phyloP scores from a whole-genome alignment of 2,329 filamentous ascomycete species.

The Podosphaera fusca region DNA sequence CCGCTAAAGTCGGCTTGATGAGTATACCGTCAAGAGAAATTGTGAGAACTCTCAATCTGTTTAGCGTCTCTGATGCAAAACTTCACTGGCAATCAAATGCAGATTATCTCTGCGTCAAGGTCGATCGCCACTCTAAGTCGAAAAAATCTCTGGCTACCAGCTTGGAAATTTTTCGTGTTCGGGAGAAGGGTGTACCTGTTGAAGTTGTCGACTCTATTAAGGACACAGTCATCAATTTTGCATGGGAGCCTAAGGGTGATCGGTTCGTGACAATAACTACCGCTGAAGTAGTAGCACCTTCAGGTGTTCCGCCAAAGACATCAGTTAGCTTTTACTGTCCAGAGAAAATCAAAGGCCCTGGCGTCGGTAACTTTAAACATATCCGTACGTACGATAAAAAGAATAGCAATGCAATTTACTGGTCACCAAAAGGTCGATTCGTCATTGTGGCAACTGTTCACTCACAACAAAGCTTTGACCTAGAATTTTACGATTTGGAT shows the following conservation, averaged over 20 bases:
- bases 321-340: conserved; percentile 90
- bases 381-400: conserved; percentile 93
- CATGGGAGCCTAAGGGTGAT: conserved; percentile 96
- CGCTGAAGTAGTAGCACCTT: conserved; percentile 54
- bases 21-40: conserved; percentile 86
- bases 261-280: conserved; percentile 94
- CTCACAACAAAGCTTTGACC: conserved; percentile 79
- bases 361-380: conserved; percentile 84
- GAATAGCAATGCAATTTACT: conserved; percentile 98
- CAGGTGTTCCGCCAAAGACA: conserved; percentile 79
- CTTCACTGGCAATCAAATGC: conserved; percentile 96
- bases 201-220: conserved; percentile 96
- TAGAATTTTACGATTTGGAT: conserved; percentile 95
- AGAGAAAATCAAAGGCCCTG: conserved; percentile 68
- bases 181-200: conserved; percentile 92
- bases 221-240: conserved; percentile 97
- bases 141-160: conserved; percentile 97
- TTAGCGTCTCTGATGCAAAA: conserved; percentile 94
- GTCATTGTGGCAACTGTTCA: conserved; percentile 83
- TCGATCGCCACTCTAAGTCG: conserved; percentile 94
- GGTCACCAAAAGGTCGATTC: conserved; percentile 88
- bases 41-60: conserved; percentile 82
- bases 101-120: conserved; percentile 90
- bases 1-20: conserved; percentile 92
- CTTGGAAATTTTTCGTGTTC: conserved; percentile 91